phyloP scores from a whole-genome alignment of 306 rosid species.

The Ochetophila trinervis region DNA sequence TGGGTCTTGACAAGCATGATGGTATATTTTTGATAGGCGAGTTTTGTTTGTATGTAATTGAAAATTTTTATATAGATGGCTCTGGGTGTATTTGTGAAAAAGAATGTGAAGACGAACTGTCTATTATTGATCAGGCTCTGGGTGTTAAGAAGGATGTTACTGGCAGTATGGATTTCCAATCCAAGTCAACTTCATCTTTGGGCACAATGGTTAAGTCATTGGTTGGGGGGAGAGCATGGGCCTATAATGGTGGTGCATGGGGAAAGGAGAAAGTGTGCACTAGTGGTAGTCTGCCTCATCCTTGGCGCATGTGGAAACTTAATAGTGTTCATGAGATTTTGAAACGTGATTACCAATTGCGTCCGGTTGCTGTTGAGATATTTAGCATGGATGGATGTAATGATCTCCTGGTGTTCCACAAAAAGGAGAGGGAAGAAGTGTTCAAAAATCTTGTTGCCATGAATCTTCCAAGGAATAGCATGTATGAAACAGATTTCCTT shows the following conservation, averaged over 20 bases:
- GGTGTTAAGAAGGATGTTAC: conserved; percentile 85
- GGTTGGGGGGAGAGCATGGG: conserved; percentile 99
- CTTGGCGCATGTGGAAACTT: conserved; percentile 98
- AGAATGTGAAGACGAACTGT: conserved; percentile 82
- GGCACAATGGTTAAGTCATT: conserved; percentile 53
- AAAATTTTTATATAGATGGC: conserved; percentile 80
- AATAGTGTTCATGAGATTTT: conserved; percentile 96
- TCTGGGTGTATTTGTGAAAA: conserved; percentile 91
- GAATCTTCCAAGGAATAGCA: conserved; percentile 98
- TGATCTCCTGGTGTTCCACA: conserved; percentile 97
- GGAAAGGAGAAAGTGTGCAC: conserved; percentile 89
- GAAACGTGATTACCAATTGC: conserved; percentile 99
- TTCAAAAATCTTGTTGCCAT: conserved; percentile 84
- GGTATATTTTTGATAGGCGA: conserved; percentile 97
- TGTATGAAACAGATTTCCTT: conserved; percentile 47
- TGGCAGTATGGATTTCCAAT: conserved; percentile 72
- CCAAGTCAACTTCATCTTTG: conserved; percentile 77
- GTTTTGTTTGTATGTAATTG: conserved; percentile 86
- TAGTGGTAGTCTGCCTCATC: conserved; percentile 84
- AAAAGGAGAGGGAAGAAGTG: conserved; percentile 96
- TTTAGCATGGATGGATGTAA: conserved; percentile 99
- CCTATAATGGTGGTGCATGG: conserved; percentile 99
- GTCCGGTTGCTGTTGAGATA: conserved; percentile 98
- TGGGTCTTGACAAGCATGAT: conserved; percentile 98
- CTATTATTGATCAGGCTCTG: conserved; percentile 94